Percentiles rank a stretch among this genome's conserved stretches.
Evolutionary conservation across 306 rosid genomes (phyloP).

Genomic region (Lotus japonicus): DNA sequence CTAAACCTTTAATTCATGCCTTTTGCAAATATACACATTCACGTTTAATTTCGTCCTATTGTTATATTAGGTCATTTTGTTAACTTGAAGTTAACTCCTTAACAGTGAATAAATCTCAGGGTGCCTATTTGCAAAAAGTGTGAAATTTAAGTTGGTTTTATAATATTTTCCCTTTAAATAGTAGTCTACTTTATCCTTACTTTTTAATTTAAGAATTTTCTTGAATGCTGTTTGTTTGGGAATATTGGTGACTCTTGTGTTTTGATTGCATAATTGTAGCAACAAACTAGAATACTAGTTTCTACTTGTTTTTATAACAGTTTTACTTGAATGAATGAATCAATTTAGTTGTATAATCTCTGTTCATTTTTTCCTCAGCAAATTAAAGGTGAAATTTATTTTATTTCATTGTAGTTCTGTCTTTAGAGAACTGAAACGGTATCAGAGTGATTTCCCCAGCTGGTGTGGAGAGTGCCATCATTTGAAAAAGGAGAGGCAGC

Average conservation of each 20-base stretch:
- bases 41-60: no score
- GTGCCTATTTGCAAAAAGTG: no score
- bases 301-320: not conserved
- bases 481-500: conserved; percentile 41
- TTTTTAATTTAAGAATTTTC: not conserved
- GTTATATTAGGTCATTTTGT: no score
- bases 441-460: conserved; percentile 46
- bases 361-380: not conserved
- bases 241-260: not conserved
- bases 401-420: conserved; percentile 39
- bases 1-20: no score
- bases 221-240: not conserved
- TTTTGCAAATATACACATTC: no score
- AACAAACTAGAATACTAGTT: not conserved
- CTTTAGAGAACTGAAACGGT: conserved; percentile 50
- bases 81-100: no score
- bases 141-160: no score
- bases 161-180: no score
- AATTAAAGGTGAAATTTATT: conserved; percentile 7
- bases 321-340: not conserved
- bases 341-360: not conserved
- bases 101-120: no score
- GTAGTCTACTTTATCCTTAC: not conserved
- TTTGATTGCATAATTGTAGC: not conserved
- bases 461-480: conserved; percentile 59